A percentile compares a stretch with the other conserved stretches of the same genome.
Evolutionary conservation across 2,329 filamentous ascomycete species (phyloP).

Genomic region (Trichoderma simmonsii): DNA sequence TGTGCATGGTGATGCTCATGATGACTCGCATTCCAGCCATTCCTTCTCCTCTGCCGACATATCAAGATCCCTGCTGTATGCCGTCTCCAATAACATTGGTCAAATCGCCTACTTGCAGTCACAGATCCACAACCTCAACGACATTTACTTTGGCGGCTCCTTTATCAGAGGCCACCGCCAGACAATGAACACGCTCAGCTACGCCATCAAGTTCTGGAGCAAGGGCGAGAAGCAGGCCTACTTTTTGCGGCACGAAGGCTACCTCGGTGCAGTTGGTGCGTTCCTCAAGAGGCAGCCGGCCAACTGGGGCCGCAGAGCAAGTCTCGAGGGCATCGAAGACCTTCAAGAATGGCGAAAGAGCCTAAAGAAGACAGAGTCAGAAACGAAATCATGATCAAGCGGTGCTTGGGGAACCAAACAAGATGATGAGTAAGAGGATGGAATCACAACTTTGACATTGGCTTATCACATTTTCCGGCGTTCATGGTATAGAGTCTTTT

Average conservation of each 20-base stretch:
- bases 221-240: slow-evolving; percentile 93
- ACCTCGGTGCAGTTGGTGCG: slow-evolving; percentile 88
- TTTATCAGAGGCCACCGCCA: slow-evolving; percentile 96
- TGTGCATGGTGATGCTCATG: slow-evolving; percentile 31
- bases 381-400: not conserved
- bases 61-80: slow-evolving; percentile 86
- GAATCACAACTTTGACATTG: not conserved
- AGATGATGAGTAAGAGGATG: not conserved
- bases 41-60: slow-evolving; percentile 79
- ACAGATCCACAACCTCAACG: slow-evolving; percentile 83
- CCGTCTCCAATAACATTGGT: slow-evolving; percentile 96
- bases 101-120: slow-evolving; percentile 98
- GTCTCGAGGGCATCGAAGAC: slow-evolving; percentile 56
- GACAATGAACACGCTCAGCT: slow-evolving; percentile 96
- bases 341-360: slow-evolving; percentile 30
- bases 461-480: not conserved
- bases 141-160: slow-evolving; percentile 96
- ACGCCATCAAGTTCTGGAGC: slow-evolving; percentile 97
- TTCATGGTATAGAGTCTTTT: not conserved
- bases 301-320: slow-evolving; percentile 86
- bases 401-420: not conserved
- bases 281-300: slow-evolving; percentile 87
- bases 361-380: slow-evolving; percentile 15
- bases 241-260: slow-evolving; percentile 93
- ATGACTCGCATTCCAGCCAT: slow-evolving; percentile 31